Percentiles rank a stretch among this genome's conserved stretches.
These are phyloP conservation scores for Talaromyces marneffei DNA, from an alignment of 2,329 filamentous ascomycete genomes.

Conservation along the genomic window DNA sequence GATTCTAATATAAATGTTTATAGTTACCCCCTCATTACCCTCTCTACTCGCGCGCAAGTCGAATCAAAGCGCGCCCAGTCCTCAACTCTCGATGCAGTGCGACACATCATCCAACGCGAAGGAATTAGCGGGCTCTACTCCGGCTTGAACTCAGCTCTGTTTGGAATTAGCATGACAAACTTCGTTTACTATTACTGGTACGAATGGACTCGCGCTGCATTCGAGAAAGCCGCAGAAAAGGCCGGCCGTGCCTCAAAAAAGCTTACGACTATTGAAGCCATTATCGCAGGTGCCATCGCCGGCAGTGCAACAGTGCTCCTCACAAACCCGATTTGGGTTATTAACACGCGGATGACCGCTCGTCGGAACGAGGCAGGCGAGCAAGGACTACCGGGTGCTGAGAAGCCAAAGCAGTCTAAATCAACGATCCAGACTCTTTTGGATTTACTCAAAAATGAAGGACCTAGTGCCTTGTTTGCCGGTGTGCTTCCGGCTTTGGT, in stretches of 20 bases:
- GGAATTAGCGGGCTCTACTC: slow-evolving; percentile 85
- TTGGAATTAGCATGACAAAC: slow-evolving; percentile 97
- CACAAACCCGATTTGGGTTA: slow-evolving; percentile 98
- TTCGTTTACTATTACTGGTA: slow-evolving; percentile 99
- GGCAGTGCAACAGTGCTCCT: slow-evolving; percentile 90
- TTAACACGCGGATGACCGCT: slow-evolving; percentile 98
- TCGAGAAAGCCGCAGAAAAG: slow-evolving; percentile 67
- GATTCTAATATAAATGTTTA: background rate
- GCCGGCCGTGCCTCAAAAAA: slow-evolving; percentile 69
- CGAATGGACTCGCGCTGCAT: slow-evolving; percentile 87
- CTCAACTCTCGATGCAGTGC: slow-evolving; percentile 74
- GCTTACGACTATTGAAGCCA: slow-evolving; percentile 85
- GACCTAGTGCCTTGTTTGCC: slow-evolving; percentile 76
- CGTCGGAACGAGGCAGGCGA: slow-evolving; percentile 57
- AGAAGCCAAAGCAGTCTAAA: slow-evolving; percentile 50
- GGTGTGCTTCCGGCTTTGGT: slow-evolving; percentile 90
- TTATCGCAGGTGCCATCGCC: slow-evolving; percentile 90
- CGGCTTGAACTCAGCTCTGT: slow-evolving; percentile 86
- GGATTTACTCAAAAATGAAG: slow-evolving; percentile 75
- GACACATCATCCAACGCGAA: slow-evolving; percentile 84
- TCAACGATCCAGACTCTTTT: slow-evolving; percentile 77
- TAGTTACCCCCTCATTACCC: slow-evolving; percentile 92
- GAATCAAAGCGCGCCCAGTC: slow-evolving; percentile 90
- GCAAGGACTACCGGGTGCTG: slow-evolving; percentile 31
- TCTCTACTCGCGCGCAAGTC: slow-evolving; percentile 95